Evolutionary conservation across 1,139 yeast genomes (phyloP), one percentile per base, ranked within the genome.

Genomic region (Hyphopichia buzzinii): DNA sequence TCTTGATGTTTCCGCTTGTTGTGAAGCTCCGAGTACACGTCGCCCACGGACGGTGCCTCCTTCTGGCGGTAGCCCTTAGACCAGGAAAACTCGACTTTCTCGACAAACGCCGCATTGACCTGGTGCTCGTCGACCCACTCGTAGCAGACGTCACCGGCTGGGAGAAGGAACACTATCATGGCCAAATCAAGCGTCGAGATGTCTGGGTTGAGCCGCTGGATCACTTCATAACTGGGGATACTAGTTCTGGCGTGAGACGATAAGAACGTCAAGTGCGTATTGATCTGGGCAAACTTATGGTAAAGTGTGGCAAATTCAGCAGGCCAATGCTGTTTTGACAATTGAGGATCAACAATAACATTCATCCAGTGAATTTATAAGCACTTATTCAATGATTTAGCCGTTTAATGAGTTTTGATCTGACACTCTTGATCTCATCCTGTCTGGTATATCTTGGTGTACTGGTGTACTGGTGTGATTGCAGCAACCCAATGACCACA

Each of bases 81-180:
- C 77, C 43, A 70, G 48, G 39, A 66, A 57, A 52, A 59, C 29
- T 55, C 48, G 8, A 66, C 62, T 26, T 59, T 57, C 34, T 66
- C 70, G 4, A 52, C 49, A 38, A 63, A 55, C 8, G 60, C 55
- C 8, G 64, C 49, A 42, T 54, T 48, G 22, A 83, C 61, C 46
- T 83, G 87, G 49, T 81, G 80, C 52, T 81, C 86, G 51, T 84
- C 90, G 26, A 85, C 81, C 54, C 86, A 89, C 35, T 78, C 86
- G 39, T 54, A 70, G 47, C 81, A 80, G 3, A 80, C 64, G 14
- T 85, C 77, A 33, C 83, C 90, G 16, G 73, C 64, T 0, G 96
- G 95, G 10, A 85, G 55, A 3, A 90, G 53, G n/a, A 62, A 72
- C 34, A 72, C 75, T 30, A 89, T 71, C 38, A 71, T 67, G 1